Evolutionary conservation across 1,284 basidiomycete genomes (phyloP), one percentile per base, ranked within the genome.

Genomic region (Rugiboletus extremiorientalis): DNA sequence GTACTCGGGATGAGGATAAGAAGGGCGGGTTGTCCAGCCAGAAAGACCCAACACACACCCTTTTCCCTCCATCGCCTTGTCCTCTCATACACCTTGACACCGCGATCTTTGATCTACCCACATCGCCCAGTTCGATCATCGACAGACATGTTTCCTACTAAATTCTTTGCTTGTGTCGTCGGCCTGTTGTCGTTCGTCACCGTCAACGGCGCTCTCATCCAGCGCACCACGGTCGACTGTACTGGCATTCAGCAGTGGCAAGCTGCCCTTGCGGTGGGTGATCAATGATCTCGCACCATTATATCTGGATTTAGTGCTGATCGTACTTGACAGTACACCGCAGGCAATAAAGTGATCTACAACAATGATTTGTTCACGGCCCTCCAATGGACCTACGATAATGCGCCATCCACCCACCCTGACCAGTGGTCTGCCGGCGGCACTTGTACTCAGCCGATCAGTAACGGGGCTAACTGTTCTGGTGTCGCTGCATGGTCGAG

Each of bases 381-480:
- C 7, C 62, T 7, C 7, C 71, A 73, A 9, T 73, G 68, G 71
- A 68, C 59, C 0, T 73, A 52, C 5, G 52, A 72, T 38, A 71
- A 64, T 2, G 46, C 48, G 0, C 71, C 68, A 0, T 42, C 55
- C 1, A 1, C 45, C 1, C 64, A 65, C 20, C 12, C 54, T 7
- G 71, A 62, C 6, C 65, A 68, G n/a, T 72, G 71, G 69, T 25
- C 15, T 0, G 2, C 36, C 1, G 38, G 7, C 7, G 63, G 60
- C 1, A 28, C 14, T 5, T 68, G 67, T 7, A 5, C 31, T 6
- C 68, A 57, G 52, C 67, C 68, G 10, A 40, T 70, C 8, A 54
- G 38, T 23, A 72, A 73, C 27, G 25, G 60, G 53, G 68, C 36
- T 1, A 60, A 58, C 9, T 69, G 67, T n/a, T 23, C 9, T 1